Base-by-base conservation (phyloP, 768 basidiomycete genomes). In the Agrocybe pediades region DNA sequence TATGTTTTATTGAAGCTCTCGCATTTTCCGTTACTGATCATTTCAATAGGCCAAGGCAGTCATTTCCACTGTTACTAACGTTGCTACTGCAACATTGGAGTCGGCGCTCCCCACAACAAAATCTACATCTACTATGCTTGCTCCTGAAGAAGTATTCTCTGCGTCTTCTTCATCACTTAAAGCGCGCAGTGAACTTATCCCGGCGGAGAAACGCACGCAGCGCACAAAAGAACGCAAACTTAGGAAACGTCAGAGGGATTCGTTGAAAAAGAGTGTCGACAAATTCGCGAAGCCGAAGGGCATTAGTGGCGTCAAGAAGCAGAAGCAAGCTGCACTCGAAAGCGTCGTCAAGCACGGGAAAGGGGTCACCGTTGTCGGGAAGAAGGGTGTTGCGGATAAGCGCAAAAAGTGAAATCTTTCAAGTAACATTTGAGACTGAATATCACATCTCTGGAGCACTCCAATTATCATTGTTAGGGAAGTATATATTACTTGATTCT, bases 141-240 rank as follows among this genome's bases (percentile, higher is more conserved):
- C 97, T 0, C 97, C 97, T 1, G 94, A 98, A 67, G 97, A 99
- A 71, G 74, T 98, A 13, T 88, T 89, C 61, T 75, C 86, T 0
- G 81, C 89, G 0, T 68, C 79, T 2, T 64, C 82, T 0, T 70
- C 80, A 2, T 79, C 81, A 44, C 76, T 82, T 20, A 84, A 84
- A 39, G 80, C 86, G 2, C 80, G 84, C 39, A 86, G 85, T 45
- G 96, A 98, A 68, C 75, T 98, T 45, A 92, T 92, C 2, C 91
- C 95, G 0, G 68, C 75, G 17, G 88, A 98, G 73, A 97, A 97
- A 73, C 85, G 85, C 46, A 71, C 86, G 0, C 67, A 83, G 27
- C 85, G 85, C 49, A 79, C 80, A 58, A 88, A 85, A 63, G 80
- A 86, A 62, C 81, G 86, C 49, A 92, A 92, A 71, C 68, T 75